These are phyloP conservation scores for Stereum hirsutum DNA, from an alignment of 1,284 basidiomycete species.

Conservation along the genomic window DNA sequence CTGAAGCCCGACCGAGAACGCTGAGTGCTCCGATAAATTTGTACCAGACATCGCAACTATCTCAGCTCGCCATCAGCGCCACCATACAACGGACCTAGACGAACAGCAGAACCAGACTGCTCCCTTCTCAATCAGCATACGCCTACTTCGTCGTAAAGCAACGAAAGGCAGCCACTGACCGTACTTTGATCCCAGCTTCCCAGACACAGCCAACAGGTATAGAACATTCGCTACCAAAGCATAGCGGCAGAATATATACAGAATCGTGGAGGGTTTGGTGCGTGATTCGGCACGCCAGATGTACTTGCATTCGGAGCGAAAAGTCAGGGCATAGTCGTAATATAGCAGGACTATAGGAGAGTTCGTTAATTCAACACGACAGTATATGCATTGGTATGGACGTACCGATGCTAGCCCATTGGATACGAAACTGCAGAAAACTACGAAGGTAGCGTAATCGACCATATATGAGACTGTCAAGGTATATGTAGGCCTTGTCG, in stretches of 20 bases:
- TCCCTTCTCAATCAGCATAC: too few relatives aligned
- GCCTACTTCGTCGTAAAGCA: too few relatives aligned
- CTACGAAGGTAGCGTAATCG: too few relatives aligned
- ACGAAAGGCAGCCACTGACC: too few relatives aligned
- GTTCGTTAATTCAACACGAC: background rate
- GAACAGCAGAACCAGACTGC: too few relatives aligned
- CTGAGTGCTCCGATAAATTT: conserved; percentile 21
- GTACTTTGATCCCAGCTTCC: background rate
- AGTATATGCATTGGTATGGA: background rate
- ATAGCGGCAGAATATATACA: conserved; percentile 5
- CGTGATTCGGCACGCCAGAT: background rate
- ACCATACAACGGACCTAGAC: too few relatives aligned
- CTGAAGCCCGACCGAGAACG: conserved; percentile 16
- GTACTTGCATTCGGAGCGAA: conserved; percentile 4
- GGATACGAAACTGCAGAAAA: background rate
- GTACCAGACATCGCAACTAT: conserved; percentile 24
- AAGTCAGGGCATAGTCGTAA: conserved; percentile 5
- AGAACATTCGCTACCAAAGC: conserved; percentile 4
- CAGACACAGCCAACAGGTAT: conserved; percentile 4
- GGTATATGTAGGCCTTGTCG: too few relatives aligned
- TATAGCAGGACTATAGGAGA: conserved; percentile 1
- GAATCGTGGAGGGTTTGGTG: background rate
- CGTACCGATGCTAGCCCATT: background rate
- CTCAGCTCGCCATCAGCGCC: too few relatives aligned
- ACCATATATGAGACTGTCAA: too few relatives aligned